Evolutionary conservation across 768 basidiomycete genomes (phyloP), one percentile per base, ranked within the genome.

Genomic region (Astraeus odoratus): DNA sequence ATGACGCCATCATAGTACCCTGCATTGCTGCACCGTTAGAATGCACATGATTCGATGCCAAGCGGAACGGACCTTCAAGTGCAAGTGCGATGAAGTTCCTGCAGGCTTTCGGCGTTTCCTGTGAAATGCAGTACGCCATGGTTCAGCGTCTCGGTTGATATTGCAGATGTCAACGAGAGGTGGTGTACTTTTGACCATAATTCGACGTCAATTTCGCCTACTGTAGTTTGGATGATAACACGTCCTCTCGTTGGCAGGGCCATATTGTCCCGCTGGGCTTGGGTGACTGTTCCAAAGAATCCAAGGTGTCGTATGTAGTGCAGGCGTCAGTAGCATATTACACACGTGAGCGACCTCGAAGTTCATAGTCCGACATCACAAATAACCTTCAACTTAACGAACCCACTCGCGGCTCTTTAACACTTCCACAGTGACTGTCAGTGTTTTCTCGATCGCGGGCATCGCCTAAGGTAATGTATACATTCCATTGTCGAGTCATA

Each of bases 1-100:
- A 95, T 87, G 43, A 92, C 85, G 26, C 88, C 87, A 49, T 98
- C 95, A 66, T 97, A 98, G 64, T 96, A 97, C 7, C 95, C 93
- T 94, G 56, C 9, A 44, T 9, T 36, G 15, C 44, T 35, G 23
- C 22, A 29, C 48, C 42, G 49, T 16, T 50, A 51, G 18, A 38
- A 37, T 39, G 2, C 37, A 20, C 22, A 34, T 26, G 34, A 27
- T 34, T 7, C 20, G 10, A 23, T 9, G 24, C 49, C 8, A 22
- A 8, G n/a, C n/a, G 10, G 61, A 48, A 74, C 81, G 56, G 60
- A 88, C 90, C 91, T 74, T 94, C 87, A 78, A 94, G 83, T 1
- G 88, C 82, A 38, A 95, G 73, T 13, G 86, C 80, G 33, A 95
- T 70, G 64, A 93, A 91, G 66, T 94, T 94, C 38, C 94, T 78